Evolutionary conservation across 2,329 filamentous ascomycete species (phyloP), one percentile per base, ranked within the genome.

Genomic region (Falciphora oryzae): DNA sequence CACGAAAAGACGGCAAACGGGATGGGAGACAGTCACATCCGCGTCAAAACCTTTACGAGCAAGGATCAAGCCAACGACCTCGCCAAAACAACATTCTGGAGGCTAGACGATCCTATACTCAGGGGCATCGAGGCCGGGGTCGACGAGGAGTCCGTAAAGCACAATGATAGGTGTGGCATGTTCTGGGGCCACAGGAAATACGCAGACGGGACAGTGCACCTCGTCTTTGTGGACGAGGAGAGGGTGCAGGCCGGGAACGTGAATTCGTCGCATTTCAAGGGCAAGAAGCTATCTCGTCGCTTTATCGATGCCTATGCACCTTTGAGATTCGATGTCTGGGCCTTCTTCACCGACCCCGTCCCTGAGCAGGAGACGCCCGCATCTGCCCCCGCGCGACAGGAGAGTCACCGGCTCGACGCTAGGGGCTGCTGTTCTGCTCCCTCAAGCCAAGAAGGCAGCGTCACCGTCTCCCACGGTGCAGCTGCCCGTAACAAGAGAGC

Each of bases 221-320:
- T 57, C 29, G 60, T 69, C 8, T 67, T 66, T 18, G 68, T 70
- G 16, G 68, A 66, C 28, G 44, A 59, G 16, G 66, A 67, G 59
- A 31, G 28, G 28, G 64, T 66, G 59, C 58, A 67, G 59, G 66
- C 63, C 57, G 67, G 66, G 18, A 63, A 63, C 10, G 28, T 69
- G 3, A 64, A 67, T 29, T 60, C 65, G 2, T 31, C 35, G 7
- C 59, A 64, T 32, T 64, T 64, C 14, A 44, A 28, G 10, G 67
- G 59, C 8, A 63, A 59, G 32, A 28, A 29, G 38, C 60, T 69
- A 22, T 31, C 31, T 1, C 18, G 38, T 8, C 50, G n/a, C 5
- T 66, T 62, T 35, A 53, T 63, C n/a, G 58, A 63, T 22, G 27
- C 62, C 1, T 56, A 67, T 25, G 11, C 28, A 3, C 65, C 66